Evolutionary conservation across 768 basidiomycete species (phyloP), one percentile per base, ranked within the genome.

Genomic region (Multifurca ochricompacta): DNA sequence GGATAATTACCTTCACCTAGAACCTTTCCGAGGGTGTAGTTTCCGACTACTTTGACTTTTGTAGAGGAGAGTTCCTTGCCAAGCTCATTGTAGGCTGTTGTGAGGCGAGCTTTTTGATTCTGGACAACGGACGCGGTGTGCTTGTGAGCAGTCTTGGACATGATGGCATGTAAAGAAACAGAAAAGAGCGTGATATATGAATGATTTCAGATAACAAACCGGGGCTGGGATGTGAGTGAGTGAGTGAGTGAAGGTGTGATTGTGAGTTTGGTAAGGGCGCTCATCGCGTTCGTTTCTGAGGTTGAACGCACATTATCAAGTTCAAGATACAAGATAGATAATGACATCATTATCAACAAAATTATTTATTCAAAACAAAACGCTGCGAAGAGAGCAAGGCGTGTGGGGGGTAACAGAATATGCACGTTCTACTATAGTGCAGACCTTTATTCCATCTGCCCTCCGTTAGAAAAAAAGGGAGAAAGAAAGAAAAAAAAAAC

Each of bases 21-120:
- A 64, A 89, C 85, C 70, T 85, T 87, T 47, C 94, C 91, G 8
- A 96, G 76, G 23, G 91, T 95, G 65, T 96, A 96, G 67, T 94
- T 94, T 54, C 94, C 93, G 40, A 97, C 83, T 27, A 96, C 90
- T 60, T 87, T 85, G 53, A 97, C 76, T 73, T 87, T 93, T 59
- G 80, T 80, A 23, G 90, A 91, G n/a, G 87, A 84, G 27, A 98
- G 81, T 70, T 96, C 94, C 74, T 87, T 95, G 62, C 93, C 94
- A 6, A 98, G 81, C 76, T 95, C 93, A 72, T 93, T 93, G 75
- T 98, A 98, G 56, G 94, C 94, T 68, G 81, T 91, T 64, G 87
- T 87, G 66, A 98, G 90, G 69, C 93, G 83, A 27, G 86, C 88
- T 71, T 85, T 89, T 71, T 85, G 78, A 69, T 90, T 91, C 71